Conservation (phyloP, 306 rosid genomes). For the Datisca glomerata region DNA sequence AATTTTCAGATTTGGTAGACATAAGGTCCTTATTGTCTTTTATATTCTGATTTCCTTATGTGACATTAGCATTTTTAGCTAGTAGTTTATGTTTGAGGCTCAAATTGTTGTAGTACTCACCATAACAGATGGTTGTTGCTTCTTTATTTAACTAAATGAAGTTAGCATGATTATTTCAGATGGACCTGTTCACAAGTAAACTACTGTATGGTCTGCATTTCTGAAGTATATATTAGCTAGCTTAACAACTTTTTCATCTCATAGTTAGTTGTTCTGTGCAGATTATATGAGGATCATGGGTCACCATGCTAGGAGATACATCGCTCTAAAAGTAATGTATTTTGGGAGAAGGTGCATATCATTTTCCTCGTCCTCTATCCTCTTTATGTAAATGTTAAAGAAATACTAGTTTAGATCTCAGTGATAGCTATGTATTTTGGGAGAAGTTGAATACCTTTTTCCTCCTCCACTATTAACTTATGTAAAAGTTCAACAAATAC, state of each 20-base stretch:
- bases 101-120: too few relatives aligned
- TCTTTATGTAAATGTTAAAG: not conserved
- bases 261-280: constrained; percentile 14
- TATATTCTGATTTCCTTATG: too few relatives aligned
- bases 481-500: not conserved
- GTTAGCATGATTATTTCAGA: too few relatives aligned
- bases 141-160: too few relatives aligned
- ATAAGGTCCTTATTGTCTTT: too few relatives aligned
- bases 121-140: too few relatives aligned
- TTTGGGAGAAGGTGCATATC: constrained; percentile 67
- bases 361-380: constrained; percentile 8
- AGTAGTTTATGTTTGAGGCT: not conserved
- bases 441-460: constrained; percentile 39
- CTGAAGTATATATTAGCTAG: not conserved
- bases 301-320: constrained; percentile 55
- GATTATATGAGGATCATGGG: constrained; percentile 36
- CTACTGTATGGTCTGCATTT: not conserved
- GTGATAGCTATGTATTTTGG: constrained; percentile 55
- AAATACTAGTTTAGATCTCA: not conserved
- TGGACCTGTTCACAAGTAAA: not conserved
- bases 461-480: constrained; percentile 4
- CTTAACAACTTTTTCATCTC: constrained; percentile 11
- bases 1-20: too few relatives aligned
- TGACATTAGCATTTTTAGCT: not conserved
- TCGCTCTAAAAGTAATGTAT: constrained; percentile 84